phyloP scores from a whole-genome alignment of 192 early-diverging fungal species.

The Backusella circina region DNA sequence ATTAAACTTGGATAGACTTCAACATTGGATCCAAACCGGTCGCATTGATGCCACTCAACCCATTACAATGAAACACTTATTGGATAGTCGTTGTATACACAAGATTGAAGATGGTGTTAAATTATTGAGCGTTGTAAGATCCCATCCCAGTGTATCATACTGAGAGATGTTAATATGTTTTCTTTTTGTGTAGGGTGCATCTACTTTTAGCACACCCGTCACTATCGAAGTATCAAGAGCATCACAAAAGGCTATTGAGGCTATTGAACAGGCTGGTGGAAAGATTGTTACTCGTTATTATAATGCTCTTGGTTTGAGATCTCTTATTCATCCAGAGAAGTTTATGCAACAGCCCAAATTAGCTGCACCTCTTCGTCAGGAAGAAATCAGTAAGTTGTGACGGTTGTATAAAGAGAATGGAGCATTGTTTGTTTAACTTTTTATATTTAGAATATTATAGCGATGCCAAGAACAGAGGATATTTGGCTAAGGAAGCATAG shows the following conservation, averaged over 20 bases:
- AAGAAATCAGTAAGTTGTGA: conserved; percentile 51
- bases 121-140: conserved; percentile 62
- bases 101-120: conserved; percentile 85
- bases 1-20: conserved; percentile 83
- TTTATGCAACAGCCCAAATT: conserved; percentile 64
- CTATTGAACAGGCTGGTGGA: conserved; percentile 81
- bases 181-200: conserved; percentile 55
- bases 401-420: not conserved
- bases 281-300: conserved; percentile 79
- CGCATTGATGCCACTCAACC: conserved; percentile 74
- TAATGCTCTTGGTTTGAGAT: conserved; percentile 68
- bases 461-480: conserved; percentile 8
- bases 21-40: conserved; percentile 87
- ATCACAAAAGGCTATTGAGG: conserved; percentile 69
- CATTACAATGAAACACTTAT: conserved; percentile 80
- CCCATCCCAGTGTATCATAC: not conserved
- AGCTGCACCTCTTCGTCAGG: conserved; percentile 60
- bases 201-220: conserved; percentile 70
- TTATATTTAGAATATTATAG: conserved; percentile 11
- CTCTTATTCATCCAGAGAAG: conserved; percentile 80
- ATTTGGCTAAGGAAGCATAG: conserved; percentile 10
- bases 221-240: conserved; percentile 86
- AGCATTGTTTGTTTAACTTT: not conserved
- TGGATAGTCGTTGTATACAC: conserved; percentile 62
- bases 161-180: not conserved